Conservation (phyloP, 2,329 filamentous ascomycete species). For the Diaporthe longicolla region DNA sequence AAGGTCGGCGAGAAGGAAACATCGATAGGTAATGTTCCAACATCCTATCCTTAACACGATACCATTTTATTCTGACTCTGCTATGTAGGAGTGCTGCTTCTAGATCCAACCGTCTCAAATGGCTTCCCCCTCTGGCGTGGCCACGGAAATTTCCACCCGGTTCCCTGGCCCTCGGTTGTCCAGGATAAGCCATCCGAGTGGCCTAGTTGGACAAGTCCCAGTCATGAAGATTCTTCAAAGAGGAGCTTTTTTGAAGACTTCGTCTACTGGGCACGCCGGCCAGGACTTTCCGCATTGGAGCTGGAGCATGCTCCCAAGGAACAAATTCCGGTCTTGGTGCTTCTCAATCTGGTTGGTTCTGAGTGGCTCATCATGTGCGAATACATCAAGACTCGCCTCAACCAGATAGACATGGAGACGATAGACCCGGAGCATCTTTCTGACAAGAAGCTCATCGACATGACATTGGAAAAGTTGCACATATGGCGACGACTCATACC, state of each 20-base stretch:
- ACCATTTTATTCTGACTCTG: background rate
- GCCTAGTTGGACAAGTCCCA: background rate
- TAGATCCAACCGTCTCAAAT: background rate
- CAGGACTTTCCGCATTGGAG: background rate
- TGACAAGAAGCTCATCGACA: background rate
- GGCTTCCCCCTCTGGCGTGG: background rate
- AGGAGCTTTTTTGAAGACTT: background rate
- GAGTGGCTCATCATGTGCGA: conserved; percentile 2
- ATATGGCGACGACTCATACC: background rate
- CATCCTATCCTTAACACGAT: background rate
- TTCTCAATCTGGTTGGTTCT: background rate
- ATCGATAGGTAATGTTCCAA: background rate
- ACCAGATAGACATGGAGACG: background rate
- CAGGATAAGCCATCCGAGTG: background rate
- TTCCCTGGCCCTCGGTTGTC: background rate
- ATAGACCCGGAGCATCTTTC: background rate
- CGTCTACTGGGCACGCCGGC: background rate
- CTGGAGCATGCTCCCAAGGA: background rate
- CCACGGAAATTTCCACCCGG: background rate
- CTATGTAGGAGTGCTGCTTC: background rate
- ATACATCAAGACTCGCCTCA: conserved; percentile 1
- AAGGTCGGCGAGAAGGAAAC: background rate
- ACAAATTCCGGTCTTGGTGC: background rate
- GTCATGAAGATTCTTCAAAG: background rate
- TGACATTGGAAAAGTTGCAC: background rate